phyloP scores from a whole-genome alignment of 768 basidiomycete genomes.

The Trametes maxima region DNA sequence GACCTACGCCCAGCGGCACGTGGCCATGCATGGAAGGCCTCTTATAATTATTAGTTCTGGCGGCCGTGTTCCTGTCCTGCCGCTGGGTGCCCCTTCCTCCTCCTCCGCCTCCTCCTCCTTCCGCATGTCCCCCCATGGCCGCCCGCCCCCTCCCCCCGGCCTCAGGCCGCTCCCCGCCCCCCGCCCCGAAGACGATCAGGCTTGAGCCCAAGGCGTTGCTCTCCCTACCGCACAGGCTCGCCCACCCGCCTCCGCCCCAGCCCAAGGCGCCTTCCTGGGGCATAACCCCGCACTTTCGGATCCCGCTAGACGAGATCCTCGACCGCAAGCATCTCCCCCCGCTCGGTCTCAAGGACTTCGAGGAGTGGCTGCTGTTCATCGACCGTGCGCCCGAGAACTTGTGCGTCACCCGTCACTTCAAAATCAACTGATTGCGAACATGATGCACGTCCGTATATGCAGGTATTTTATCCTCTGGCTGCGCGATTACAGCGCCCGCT shows the following conservation, averaged over 20 bases:
- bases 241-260: conserved; percentile 24
- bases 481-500: conserved; percentile 64
- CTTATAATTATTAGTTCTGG: conserved; percentile 4
- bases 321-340: conserved; percentile 79
- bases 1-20: conserved; percentile 13
- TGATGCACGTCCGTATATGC: conserved; percentile 16
- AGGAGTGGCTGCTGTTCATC: conserved; percentile 82
- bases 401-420: conserved; percentile 40
- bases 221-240: conserved; percentile 36
- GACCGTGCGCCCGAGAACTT: conserved; percentile 78
- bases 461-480: conserved; percentile 86
- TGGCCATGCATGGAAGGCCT: conserved; percentile 15
- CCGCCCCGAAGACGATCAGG: conserved; percentile 32
- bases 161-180: conserved; percentile 16
- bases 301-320: conserved; percentile 74
- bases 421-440: conserved; percentile 3
- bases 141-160: conserved; percentile 19
- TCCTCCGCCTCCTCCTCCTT: background rate
- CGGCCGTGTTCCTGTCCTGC: background rate
- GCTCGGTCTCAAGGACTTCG: conserved; percentile 55
- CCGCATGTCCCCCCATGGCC: conserved; percentile 22
- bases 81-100: conserved; percentile 5
- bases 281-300: conserved; percentile 67
- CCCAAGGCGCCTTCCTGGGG: conserved; percentile 18
- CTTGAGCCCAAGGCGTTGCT: conserved; percentile 41